phyloP scores from a whole-genome alignment of 306 rosid species.

The Spatholobus suberectus region DNA sequence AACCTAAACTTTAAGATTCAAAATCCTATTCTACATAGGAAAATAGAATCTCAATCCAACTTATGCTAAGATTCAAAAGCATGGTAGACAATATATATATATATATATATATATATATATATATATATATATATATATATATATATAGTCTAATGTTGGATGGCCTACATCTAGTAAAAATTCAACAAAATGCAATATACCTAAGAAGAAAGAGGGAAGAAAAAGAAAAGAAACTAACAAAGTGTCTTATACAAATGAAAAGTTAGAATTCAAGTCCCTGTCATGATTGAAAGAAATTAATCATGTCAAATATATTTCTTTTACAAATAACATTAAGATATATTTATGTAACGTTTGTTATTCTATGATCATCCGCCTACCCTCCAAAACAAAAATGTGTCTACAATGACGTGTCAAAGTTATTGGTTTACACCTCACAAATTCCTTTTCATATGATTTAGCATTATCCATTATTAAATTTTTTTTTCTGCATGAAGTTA shows the following conservation, averaged over 20 bases:
- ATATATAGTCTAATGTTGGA: no score
- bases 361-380: no score
- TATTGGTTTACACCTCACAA: neutral
- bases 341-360: no score
- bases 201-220: neutral
- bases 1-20: slow-evolving; percentile 16
- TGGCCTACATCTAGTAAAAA: neutral
- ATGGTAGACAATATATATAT: no score
- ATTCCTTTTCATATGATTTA: neutral
- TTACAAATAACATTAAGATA: neutral
- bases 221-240: neutral
- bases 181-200: neutral
- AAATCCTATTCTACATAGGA: slow-evolving; percentile 1
- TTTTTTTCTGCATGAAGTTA: no score
- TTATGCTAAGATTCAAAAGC: neutral
- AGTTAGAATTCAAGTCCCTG: neutral
- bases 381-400: neutral
- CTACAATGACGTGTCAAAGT: neutral
- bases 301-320: neutral
- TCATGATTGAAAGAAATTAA: neutral
- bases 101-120: no score
- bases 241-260: neutral
- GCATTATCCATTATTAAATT: neutral
- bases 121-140: no score
- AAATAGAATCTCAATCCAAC: neutral